Evolutionary conservation across 2,329 filamentous ascomycete species (phyloP).

Genomic region (Xenosphaeropsis pyriputrescens): DNA sequence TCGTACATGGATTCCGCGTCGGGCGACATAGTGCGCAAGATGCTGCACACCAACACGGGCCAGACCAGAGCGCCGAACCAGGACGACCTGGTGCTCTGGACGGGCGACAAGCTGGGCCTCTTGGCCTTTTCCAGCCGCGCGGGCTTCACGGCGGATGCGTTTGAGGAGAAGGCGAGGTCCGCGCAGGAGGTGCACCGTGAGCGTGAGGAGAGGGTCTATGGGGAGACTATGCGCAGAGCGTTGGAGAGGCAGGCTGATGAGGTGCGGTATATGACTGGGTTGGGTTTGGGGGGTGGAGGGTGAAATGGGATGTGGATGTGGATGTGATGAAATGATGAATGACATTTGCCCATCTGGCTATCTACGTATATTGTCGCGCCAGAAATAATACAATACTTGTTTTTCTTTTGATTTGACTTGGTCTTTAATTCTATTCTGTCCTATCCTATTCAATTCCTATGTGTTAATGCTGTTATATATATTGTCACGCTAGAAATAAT

Average conservation of each 20-base stretch:
- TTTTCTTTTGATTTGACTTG: too few relatives aligned
- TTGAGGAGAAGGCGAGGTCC: conserved; percentile 24
- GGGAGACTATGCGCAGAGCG: conserved; percentile 58
- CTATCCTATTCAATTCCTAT: too few relatives aligned
- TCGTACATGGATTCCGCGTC: conserved; percentile 25
- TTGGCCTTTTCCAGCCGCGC: conserved; percentile 43
- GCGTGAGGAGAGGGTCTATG: conserved; percentile 43
- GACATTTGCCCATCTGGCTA: too few relatives aligned
- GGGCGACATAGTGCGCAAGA: conserved; percentile 68
- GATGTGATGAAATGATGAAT: too few relatives aligned
- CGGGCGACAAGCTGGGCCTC: conserved; percentile 68
- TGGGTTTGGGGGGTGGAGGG: conserved; percentile 32
- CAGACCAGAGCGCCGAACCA: conserved; percentile 26
- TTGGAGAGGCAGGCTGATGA: conserved; percentile 69
- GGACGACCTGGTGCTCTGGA: conserved; percentile 74
- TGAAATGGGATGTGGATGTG: not conserved
- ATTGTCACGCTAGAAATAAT: too few relatives aligned
- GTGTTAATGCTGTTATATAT: too few relatives aligned
- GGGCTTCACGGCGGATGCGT: conserved; percentile 33
- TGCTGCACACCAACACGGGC: conserved; percentile 35
- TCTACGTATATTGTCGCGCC: too few relatives aligned
- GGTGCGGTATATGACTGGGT: conserved; percentile 54
- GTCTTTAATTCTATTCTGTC: too few relatives aligned
- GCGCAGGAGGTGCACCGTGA: conserved; percentile 34
- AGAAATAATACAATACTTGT: too few relatives aligned